These are phyloP conservation scores for Debaryomyces singareniensis DNA, from an alignment of 1,139 yeast species.

Conservation along the genomic window DNA sequence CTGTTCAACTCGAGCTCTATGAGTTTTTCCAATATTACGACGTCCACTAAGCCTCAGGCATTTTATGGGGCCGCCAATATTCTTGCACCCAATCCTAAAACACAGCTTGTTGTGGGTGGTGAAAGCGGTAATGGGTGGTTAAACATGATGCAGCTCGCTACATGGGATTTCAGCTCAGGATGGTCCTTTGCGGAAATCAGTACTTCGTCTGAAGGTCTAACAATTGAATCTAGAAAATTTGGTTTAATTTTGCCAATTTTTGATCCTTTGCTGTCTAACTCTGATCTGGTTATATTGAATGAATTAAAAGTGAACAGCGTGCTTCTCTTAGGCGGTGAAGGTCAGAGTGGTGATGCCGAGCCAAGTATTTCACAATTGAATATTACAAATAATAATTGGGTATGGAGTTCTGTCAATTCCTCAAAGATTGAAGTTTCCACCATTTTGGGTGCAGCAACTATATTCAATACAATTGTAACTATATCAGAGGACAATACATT, in stretches of 20 bases:
- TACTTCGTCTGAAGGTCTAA: conserved; percentile 6
- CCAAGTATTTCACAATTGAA: conserved; percentile 22
- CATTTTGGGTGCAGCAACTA: conserved; percentile 37
- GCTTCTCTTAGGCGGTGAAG: conserved; percentile 33
- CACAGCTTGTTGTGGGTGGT: conserved; percentile 38
- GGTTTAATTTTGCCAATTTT: conserved; percentile 34
- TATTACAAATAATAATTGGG: conserved; percentile 25
- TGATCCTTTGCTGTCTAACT: conserved; percentile 14
- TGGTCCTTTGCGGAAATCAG: conserved; percentile 31
- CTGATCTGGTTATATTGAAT: conserved; percentile 13
- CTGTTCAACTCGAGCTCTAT: conserved; percentile 23
- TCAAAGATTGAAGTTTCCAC: conserved; percentile 12
- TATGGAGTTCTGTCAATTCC: conserved; percentile 18
- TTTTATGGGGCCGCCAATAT: conserved; percentile 37
- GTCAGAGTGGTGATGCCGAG: conserved; percentile 10
- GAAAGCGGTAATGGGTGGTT: conserved; percentile 35
- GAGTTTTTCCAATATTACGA: conserved; percentile 28
- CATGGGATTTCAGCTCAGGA: conserved; percentile 39
- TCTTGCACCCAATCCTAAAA: conserved; percentile 34
- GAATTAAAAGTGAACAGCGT: conserved; percentile 20
- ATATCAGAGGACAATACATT: conserved; percentile 13
- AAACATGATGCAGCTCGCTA: conserved; percentile 40
- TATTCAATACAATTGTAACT: conserved; percentile 36
- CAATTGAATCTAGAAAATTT: conserved; percentile 23
- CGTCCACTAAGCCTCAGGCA: conserved; percentile 38